Percentiles rank a stretch among this genome's conserved stretches.
These are phyloP conservation scores for Trichoderma aggressivum DNA, from an alignment of 2,329 filamentous ascomycete genomes.

Conservation along the genomic window DNA sequence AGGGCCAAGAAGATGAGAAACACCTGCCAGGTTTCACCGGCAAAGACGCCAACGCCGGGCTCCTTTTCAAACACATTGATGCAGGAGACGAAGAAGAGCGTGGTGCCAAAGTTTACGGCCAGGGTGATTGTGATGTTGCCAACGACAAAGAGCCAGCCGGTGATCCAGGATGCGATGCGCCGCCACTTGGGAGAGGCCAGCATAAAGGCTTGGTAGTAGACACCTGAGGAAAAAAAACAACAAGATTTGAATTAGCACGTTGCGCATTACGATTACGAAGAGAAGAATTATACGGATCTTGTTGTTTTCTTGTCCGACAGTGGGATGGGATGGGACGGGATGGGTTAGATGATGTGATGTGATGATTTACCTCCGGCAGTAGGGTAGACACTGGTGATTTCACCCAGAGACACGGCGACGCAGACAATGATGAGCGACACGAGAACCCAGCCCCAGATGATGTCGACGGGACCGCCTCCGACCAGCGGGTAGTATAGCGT, in stretches of 20 bases:
- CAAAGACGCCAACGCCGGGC: conserved; percentile 43
- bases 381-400: conserved; percentile 73
- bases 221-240: conserved; percentile 34
- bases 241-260: not conserved
- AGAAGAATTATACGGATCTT: not conserved
- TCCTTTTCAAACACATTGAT: conserved; percentile 53
- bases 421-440: conserved; percentile 69
- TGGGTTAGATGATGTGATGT: conserved; percentile 4
- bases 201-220: conserved; percentile 79
- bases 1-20: conserved; percentile 69
- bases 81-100: conserved; percentile 57
- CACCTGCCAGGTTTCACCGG: conserved; percentile 59
- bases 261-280: not conserved
- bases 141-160: conserved; percentile 72
- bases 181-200: conserved; percentile 60
- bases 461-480: conserved; percentile 63
- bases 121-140: conserved; percentile 80
- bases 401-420: conserved; percentile 66
- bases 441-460: conserved; percentile 70
- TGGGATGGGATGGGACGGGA: conserved; percentile 16
- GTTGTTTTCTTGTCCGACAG: not conserved
- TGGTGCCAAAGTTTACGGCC: conserved; percentile 79
- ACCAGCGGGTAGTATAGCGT: conserved; percentile 65
- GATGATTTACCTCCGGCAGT: conserved; percentile 59
- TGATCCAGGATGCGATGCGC: conserved; percentile 65